Evolutionary conservation across 768 basidiomycete genomes (phyloP), one percentile per base, ranked within the genome.

Genomic region (Amanita pseudoporphyria): DNA sequence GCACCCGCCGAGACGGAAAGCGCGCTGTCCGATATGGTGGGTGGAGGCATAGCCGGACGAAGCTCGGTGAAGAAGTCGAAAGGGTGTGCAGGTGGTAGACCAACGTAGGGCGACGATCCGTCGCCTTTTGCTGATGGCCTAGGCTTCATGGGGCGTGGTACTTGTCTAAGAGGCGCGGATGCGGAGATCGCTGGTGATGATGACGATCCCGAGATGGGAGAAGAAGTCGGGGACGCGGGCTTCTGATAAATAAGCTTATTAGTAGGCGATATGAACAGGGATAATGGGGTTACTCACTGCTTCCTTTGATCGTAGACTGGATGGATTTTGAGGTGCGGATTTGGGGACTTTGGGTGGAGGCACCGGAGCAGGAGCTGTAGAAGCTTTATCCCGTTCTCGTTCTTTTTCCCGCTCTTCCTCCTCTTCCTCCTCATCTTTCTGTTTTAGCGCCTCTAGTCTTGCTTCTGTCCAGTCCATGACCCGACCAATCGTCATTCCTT

Each of bases 401-500:
- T 75, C 79, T 56, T 69, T 73, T 58, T 84, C 82, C 40, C 74
- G 68, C 54, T 86, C 84, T 53, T 87, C 84, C 51, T 87, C 87
- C 59, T 88, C 86, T 26, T 86, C 85, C 53, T 88, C 87, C 59
- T 88, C 88, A 47, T 87, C 83, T 38, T 80, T 71, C 1, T 79
- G 71, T 56, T 73, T 79, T 51, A 90, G 77, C 0, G 86, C 87
- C 19, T 90, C 87, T 37, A 88, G 64, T 50, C 88, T 69, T 0
- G 85, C 87, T 60, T 91, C 88, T 53, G 83, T 78, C 82, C 86
- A 90, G 57, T 90, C 87, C 81, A 90, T 78, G 45, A 91, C 80
- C 24, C 81, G 65, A 9, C 84, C 87, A 57, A 90, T 82, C 0
- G 82, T 79, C 81, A 87, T 78, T 36, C 82, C 47, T 74, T 73